phyloP scores from a whole-genome alignment of 441 rosid genomes.

The Iberis amara region DNA sequence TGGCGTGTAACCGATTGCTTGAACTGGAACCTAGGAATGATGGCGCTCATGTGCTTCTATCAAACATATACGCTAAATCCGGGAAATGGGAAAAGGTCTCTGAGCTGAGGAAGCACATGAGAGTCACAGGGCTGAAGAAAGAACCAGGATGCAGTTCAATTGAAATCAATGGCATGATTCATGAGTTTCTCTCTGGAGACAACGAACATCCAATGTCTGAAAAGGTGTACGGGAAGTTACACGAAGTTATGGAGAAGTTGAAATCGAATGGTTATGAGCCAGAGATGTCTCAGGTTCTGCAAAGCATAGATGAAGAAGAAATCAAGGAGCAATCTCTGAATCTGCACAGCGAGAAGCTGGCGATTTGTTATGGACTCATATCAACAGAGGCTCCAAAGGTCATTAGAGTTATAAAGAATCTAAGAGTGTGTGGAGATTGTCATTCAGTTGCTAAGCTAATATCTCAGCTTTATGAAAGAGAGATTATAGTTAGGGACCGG shows the following conservation, averaged over 20 bases:
- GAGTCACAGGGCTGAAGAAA: constrained; percentile 54
- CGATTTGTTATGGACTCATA: constrained; percentile 66
- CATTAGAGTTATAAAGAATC: constrained; percentile 62
- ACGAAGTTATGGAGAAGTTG: constrained; percentile 44
- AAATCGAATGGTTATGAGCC: constrained; percentile 50
- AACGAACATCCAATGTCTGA: constrained; percentile 43
- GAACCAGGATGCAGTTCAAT: constrained; percentile 67
- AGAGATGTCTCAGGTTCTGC: constrained; percentile 52
- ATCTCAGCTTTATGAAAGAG: constrained; percentile 51
- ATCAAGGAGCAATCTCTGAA: constrained; percentile 55
- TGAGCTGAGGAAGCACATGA: constrained; percentile 56
- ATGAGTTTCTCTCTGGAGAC: constrained; percentile 62
- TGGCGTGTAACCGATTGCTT: constrained; percentile 48
- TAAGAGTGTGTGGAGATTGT: constrained; percentile 68
- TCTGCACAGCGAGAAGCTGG: constrained; percentile 71
- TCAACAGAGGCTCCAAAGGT: constrained; percentile 39
- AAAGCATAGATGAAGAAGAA: constrained; percentile 59
- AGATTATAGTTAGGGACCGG: constrained; percentile 56
- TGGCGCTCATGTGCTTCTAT: constrained; percentile 60
- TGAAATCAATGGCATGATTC: constrained; percentile 58
- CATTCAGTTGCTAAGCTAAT: constrained; percentile 61
- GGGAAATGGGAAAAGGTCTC: constrained; percentile 57
- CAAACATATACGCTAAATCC: constrained; percentile 58
- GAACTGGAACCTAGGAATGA: constrained; percentile 59
- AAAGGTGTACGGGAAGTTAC: constrained; percentile 47